Conservation (phyloP, 148 eudicot genomes). For the Polygonum aviculare region DNA sequence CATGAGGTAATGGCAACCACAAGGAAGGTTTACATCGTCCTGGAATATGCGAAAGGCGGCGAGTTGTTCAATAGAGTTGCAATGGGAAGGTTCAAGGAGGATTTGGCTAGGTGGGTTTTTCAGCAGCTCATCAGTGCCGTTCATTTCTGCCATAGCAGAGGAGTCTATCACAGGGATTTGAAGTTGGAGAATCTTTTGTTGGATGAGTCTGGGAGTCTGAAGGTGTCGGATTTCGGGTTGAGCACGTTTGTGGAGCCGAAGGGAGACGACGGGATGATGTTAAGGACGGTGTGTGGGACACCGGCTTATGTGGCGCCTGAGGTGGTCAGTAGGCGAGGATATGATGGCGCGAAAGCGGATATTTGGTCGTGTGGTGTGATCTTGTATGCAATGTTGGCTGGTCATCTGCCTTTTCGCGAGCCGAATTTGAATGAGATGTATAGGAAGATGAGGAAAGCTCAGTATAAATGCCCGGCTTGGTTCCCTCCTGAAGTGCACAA, state of each 20-base stretch:
- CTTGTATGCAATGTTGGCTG: constrained; percentile 52
- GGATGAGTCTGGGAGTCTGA: constrained; percentile 56
- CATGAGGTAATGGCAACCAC: constrained; percentile 83
- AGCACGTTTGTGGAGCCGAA: constrained; percentile 49
- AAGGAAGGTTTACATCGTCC: constrained; percentile 57
- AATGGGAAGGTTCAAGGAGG: constrained; percentile 65
- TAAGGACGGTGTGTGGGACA: constrained; percentile 83
- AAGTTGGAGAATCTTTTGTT: constrained; percentile 69
- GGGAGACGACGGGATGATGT: constrained; percentile 39
- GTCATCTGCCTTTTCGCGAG: constrained; percentile 63
- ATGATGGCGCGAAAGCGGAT: constrained; percentile 84
- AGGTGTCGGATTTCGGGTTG: constrained; percentile 83
- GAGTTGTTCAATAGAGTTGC: constrained; percentile 75
- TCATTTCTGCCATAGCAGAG: constrained; percentile 56
- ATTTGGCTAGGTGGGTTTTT: constrained; percentile 52
- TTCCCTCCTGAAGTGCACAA: constrained; percentile 54
- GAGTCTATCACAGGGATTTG: constrained; percentile 80
- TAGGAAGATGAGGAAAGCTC: constrained; percentile 51
- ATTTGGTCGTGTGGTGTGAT: constrained; percentile 94
- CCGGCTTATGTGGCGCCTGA: constrained; percentile 90
- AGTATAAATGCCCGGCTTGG: constrained; percentile 63
- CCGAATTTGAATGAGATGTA: constrained; percentile 67
- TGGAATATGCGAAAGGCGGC: constrained; percentile 80
- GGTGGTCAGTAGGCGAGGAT: constrained; percentile 61
- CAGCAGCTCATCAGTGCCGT: constrained; percentile 61